phyloP scores from a whole-genome alignment of 306 rosid species.

The Begonia masoniana region DNA sequence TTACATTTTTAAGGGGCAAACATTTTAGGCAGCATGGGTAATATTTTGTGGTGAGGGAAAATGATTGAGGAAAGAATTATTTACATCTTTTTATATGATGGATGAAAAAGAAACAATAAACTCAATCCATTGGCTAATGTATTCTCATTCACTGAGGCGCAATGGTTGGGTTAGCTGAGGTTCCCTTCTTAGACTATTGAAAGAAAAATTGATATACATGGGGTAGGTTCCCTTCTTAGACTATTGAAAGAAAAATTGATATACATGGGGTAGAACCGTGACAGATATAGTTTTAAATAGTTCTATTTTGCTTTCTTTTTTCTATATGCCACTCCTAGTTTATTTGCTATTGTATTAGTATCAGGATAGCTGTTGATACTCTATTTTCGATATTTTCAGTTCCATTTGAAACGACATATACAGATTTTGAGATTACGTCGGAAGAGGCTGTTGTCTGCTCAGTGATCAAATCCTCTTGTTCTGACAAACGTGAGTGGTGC shows the following conservation, averaged over 20 bases:
- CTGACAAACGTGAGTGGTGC: slow-evolving; percentile 60
- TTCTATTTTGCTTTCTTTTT: background rate
- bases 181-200: too few relatives aligned
- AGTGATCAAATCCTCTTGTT: slow-evolving; percentile 29
- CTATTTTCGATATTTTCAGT: slow-evolving; percentile 27
- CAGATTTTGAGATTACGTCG: slow-evolving; percentile 48
- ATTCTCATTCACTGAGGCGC: too few relatives aligned
- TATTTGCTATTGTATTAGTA: background rate
- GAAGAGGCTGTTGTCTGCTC: slow-evolving; percentile 44
- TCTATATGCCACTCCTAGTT: background rate
- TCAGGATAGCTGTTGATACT: slow-evolving; percentile 1
- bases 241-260: too few relatives aligned
- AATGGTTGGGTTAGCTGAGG: too few relatives aligned
- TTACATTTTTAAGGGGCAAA: background rate
- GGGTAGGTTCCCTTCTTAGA: too few relatives aligned
- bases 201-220: too few relatives aligned
- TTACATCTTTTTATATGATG: too few relatives aligned
- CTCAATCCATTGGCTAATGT: too few relatives aligned
- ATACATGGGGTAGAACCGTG: too few relatives aligned
- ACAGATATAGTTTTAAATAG: background rate
- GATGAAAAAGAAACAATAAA: too few relatives aligned
- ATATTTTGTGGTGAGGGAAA: too few relatives aligned
- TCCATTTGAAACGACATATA: slow-evolving; percentile 40
- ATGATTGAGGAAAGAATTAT: too few relatives aligned
- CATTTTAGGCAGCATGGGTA: background rate